phyloP scores from a whole-genome alignment of 768 basidiomycete genomes.

The Suillus subluteus region DNA sequence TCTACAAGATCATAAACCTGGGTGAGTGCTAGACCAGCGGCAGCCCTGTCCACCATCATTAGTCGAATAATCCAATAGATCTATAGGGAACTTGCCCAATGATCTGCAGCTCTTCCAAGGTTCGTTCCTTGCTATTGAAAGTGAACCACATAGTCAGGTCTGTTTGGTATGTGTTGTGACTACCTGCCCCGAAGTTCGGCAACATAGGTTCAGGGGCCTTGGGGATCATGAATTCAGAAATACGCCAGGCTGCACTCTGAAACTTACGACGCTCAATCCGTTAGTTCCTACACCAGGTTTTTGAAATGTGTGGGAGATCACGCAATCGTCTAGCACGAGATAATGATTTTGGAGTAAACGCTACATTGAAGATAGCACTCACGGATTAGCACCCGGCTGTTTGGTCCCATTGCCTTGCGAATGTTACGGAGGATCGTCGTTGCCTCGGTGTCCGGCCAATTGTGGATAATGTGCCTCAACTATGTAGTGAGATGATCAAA shows the following conservation, averaged over 20 bases:
- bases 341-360: not conserved
- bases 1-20: conserved; percentile 33
- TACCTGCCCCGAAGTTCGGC: conserved; percentile 50
- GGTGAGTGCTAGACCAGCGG: conserved; percentile 25
- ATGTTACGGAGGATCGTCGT: conserved; percentile 35
- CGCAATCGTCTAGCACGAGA: conserved; percentile 25
- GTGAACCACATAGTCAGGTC: conserved; percentile 51
- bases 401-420: conserved; percentile 29
- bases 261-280: not conserved
- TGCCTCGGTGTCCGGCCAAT: conserved; percentile 41
- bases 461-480: conserved; percentile 36
- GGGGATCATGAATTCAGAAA: conserved; percentile 14
- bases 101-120: conserved; percentile 37
- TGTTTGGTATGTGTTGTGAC: conserved; percentile 43
- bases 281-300: conserved; percentile 4
- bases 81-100: not conserved
- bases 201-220: conserved; percentile 50
- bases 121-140: conserved; percentile 48
- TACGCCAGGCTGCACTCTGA: not conserved
- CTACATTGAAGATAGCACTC: conserved; percentile 10
- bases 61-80: conserved; percentile 1
- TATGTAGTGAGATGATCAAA: conserved; percentile 4
- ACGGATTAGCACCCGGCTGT: conserved; percentile 40
- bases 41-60: conserved; percentile 14
- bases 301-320: conserved; percentile 19